Evolutionary conservation across 371 early-diverging fungal genomes (phyloP), one percentile per base, ranked within the genome.

Genomic region (Lichtheimia ramosa): DNA sequence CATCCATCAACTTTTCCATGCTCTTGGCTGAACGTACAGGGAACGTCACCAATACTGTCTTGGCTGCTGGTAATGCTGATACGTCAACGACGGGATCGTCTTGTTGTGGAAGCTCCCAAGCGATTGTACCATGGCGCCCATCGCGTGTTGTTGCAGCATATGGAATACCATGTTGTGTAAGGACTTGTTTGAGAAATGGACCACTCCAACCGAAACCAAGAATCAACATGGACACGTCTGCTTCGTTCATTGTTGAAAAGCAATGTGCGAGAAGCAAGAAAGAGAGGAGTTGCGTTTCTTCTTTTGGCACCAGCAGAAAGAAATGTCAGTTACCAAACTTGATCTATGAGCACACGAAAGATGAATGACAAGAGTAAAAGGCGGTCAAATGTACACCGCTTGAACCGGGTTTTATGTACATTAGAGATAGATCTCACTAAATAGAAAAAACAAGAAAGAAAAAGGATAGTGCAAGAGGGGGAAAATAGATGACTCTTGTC

Each of bases 121-220:
- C n/a, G 43, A 79, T 70, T 0, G 79, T 74, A 39, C 59, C 54
- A 20, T 73, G 55, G 39, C 79, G 69, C 4, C 79, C 79, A 55
- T 78, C 79, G 43, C 79, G 76, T 13, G 79, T 75, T 1, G 79
- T 75, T 1, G 74, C 72, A n/a, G 74, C 72, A 70, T 62, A 76
- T 12, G 63, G 48, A 12, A 75, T 12, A 4, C 69, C 51, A 15
- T 58, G 43, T 2, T 42, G n/a, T 3, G 41, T 21, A 14, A 75
- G 23, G 0, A 74, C 60, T 6, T 68, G 69, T 15, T 63, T 59
- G 6, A 79, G 54, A 48, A 79, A 79, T 27, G 70, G 70, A 6
- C 79, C 79, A n/a, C 76, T 74, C 79, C 79, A 79, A 16, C 79
- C 79, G 3, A 74, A 48, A 5, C 79, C 79, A 2, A 79, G 54